Conservation (phyloP, 306 rosid genomes). For the Gleditsia sinensis region DNA sequence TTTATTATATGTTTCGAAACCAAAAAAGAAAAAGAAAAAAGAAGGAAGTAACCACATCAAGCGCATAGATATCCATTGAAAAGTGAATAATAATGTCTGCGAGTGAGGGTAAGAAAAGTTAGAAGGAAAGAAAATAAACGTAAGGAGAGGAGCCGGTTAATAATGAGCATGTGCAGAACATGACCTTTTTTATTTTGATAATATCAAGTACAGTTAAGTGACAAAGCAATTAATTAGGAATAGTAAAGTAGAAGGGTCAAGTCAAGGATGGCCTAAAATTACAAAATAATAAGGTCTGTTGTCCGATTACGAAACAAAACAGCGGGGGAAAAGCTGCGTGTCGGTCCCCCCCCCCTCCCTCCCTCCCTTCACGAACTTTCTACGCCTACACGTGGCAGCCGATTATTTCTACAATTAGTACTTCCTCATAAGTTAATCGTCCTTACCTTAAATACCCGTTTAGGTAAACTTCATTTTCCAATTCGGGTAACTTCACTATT, state of each 20-base stretch:
- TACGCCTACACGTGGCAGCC: not conserved
- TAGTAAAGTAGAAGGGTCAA: not conserved
- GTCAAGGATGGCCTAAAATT: conserved; percentile 6
- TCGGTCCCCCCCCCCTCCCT: not conserved
- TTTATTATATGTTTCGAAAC: no score
- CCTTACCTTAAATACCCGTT: conserved; percentile 55
- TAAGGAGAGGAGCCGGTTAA: no score
- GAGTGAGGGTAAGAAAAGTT: no score
- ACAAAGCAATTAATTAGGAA: no score
- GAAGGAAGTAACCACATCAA: no score
- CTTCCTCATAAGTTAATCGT: conserved; percentile 52
- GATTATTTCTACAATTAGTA: conserved; percentile 36
- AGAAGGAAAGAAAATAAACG: no score
- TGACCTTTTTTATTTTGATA: no score
- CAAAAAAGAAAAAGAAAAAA: no score
- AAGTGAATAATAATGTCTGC: no score
- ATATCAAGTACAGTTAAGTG: not conserved
- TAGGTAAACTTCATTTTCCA: conserved; percentile 49
- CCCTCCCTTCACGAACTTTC: conserved; percentile 18
- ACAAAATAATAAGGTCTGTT: conserved; percentile 19
- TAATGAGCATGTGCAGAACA: no score
- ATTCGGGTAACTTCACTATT: conserved; percentile 50
- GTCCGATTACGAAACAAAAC: conserved; percentile 32
- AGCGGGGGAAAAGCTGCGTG: conserved; percentile 1
- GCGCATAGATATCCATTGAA: no score